Percentiles rank a stretch among this genome's conserved stretches.
Conservation (phyloP, 805 yeast species). For the Wilhelminamyces savonicus region DNA sequence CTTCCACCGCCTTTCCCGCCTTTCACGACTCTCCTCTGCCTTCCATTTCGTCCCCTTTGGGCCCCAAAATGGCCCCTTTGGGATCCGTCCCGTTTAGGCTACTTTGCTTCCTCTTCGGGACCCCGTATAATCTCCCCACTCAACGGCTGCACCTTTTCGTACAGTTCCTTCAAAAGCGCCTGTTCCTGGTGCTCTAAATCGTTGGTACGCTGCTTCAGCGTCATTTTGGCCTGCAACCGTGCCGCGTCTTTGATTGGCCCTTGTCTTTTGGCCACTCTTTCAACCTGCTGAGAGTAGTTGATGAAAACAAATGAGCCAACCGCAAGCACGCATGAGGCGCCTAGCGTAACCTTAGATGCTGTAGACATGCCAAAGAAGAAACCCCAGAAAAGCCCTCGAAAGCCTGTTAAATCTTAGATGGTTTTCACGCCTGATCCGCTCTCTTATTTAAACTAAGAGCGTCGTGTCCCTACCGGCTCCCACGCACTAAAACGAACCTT, state of each 20-base stretch:
- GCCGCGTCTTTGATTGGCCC: conserved; percentile 84
- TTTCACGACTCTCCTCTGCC: too few species aligned
- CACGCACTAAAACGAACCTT: conserved; percentile 5
- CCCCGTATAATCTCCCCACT: conserved; percentile 28
- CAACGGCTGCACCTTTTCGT: conserved; percentile 58
- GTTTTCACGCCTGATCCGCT: too few species aligned
- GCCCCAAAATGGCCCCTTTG: too few species aligned
- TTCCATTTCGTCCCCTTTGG: too few species aligned
- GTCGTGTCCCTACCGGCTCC: too few species aligned
- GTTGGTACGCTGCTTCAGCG: conserved; percentile 44
- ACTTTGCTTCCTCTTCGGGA: neutral
- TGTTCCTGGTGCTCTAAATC: conserved; percentile 63
- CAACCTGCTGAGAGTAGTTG: conserved; percentile 61
- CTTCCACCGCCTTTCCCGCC: too few species aligned
- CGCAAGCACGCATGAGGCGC: conserved; percentile 47
- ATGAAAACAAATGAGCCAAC: conserved; percentile 61
- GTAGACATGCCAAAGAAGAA: conserved; percentile 51
- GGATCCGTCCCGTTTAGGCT: neutral
- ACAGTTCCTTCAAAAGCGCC: conserved; percentile 50
- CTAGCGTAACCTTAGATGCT: conserved; percentile 73
- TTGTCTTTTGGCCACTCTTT: conserved; percentile 64
- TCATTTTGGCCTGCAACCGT: conserved; percentile 45
- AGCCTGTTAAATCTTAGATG: too few species aligned
- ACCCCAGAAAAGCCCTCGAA: too few species aligned
- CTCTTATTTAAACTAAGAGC: too few species aligned